A percentile compares a stretch with the other conserved stretches of the same genome.
phyloP scores from a whole-genome alignment of 306 rosid species.

The Trifolium fragiferum region DNA sequence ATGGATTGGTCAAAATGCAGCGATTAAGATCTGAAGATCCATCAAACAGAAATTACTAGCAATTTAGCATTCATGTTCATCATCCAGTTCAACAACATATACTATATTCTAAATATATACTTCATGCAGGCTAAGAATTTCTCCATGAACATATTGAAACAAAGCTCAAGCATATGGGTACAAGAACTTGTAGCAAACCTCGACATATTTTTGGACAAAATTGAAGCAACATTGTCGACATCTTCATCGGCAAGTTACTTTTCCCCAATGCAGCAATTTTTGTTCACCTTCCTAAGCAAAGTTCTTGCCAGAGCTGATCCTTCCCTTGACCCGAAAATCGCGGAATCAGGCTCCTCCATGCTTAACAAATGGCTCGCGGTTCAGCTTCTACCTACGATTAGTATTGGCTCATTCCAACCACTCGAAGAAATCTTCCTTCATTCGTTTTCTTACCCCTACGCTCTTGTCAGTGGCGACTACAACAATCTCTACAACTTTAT shows the following conservation, averaged over 20 bases:
- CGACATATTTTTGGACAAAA: slow-evolving; percentile 57
- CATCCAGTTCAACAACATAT: neutral
- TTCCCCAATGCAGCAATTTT: slow-evolving; percentile 55
- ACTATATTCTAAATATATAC: too few species aligned
- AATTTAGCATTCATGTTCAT: neutral
- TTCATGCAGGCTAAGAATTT: slow-evolving; percentile 67
- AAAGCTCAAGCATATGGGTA: slow-evolving; percentile 77
- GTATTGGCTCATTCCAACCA: slow-evolving; percentile 73
- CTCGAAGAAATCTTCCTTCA: slow-evolving; percentile 86
- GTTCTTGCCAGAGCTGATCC: slow-evolving; percentile 68
- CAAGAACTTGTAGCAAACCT: slow-evolving; percentile 56
- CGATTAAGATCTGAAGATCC: neutral
- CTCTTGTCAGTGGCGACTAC: slow-evolving; percentile 75
- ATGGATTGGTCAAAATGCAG: too few species aligned
- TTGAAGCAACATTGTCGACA: slow-evolving; percentile 59
- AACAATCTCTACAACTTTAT: slow-evolving; percentile 59
- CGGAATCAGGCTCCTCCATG: slow-evolving; percentile 60
- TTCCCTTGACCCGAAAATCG: slow-evolving; percentile 59
- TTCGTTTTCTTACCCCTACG: slow-evolving; percentile 75
- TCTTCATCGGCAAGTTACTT: slow-evolving; percentile 47
- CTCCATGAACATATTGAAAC: slow-evolving; percentile 57
- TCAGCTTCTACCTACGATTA: slow-evolving; percentile 74
- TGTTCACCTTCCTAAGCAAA: slow-evolving; percentile 70
- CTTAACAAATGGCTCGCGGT: slow-evolving; percentile 81
- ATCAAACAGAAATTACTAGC: neutral